Evolutionary conservation across 139 green algal species (phyloP), one percentile per base, ranked within the genome.

Genomic region (Volvox africanus): DNA sequence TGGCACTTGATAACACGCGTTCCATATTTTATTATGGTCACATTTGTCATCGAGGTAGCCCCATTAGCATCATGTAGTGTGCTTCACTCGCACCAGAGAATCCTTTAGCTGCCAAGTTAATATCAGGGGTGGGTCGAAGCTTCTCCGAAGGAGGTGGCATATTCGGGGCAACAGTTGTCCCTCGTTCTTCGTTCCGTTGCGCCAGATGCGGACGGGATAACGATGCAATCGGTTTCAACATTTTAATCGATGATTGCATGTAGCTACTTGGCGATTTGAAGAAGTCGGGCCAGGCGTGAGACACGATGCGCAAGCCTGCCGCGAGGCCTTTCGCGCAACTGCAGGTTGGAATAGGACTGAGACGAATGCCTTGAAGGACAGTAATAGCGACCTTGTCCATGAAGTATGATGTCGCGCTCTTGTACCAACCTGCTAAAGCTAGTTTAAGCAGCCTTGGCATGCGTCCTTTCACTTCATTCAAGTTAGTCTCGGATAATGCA

Each of bases 281-380:
- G 20, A 84, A 68, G 11, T 67, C 78, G 17, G 78, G 81, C 61
- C 61, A 78, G 30, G 61, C 16, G 24, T 77, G 5, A 5, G 81
- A 17, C 5, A 87, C 61, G 81, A 87, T 87, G 28, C 30, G 81
- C 3, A 87, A 9, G 16, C 81, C 81, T 12, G 81, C 81, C 26
- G 81, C 81, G 5, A 87, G 61, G 6, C 81, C 81, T 36, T 87
- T 87, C 11, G 81, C 81, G 30, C 81, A 87, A 55, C 61, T 87
- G 32, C 81, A 87, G 9, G 81, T 87, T 77, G 81, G 81, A 68
- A 87, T 77, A 11, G 81, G 81, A 17, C 30, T 77, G 16, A 87
- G 81, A 16, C 81, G n/a, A 30, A 87, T 32, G 28, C 81, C 81
- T 77, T 87, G 81, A 21, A 87, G 35, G 18, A 87, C 81, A 77